Conservation (phyloP, 192 early-diverging fungal genomes). For the Podila horticola region DNA sequence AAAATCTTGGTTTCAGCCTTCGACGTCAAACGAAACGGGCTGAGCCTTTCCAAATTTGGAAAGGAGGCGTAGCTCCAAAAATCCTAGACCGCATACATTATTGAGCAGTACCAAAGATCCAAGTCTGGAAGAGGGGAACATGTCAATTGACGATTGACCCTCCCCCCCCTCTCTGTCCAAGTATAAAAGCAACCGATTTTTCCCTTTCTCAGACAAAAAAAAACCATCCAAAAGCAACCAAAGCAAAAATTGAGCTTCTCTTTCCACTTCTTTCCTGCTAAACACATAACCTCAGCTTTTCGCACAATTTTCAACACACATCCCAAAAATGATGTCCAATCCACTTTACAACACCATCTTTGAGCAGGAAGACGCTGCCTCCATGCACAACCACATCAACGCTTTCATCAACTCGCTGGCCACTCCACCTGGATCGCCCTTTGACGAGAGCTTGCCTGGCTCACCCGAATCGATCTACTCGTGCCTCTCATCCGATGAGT, state of each 20-base stretch:
- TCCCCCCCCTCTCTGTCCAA: background rate
- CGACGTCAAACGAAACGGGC: no score
- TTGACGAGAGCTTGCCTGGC: background rate
- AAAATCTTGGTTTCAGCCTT: no score
- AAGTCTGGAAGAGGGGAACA: background rate
- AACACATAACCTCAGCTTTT: no score
- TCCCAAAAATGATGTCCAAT: background rate
- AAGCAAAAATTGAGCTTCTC: no score
- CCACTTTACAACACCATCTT: background rate
- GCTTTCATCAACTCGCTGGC: background rate
- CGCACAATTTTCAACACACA: background rate
- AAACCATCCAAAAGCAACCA: background rate
- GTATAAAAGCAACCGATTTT: background rate
- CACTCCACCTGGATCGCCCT: background rate
- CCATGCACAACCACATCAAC: background rate
- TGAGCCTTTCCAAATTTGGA: no score
- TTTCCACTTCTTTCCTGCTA: no score
- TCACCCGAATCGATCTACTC: constrained; percentile 1
- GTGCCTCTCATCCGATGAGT: background rate
- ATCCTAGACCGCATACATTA: background rate
- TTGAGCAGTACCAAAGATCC: background rate
- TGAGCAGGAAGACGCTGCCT: background rate
- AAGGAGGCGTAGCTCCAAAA: no score
- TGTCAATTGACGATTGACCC: background rate
- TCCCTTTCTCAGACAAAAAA: background rate